Evolutionary conservation across 2,329 filamentous ascomycete genomes (phyloP).

Genomic region (Penicillium fuscoglaucum): DNA sequence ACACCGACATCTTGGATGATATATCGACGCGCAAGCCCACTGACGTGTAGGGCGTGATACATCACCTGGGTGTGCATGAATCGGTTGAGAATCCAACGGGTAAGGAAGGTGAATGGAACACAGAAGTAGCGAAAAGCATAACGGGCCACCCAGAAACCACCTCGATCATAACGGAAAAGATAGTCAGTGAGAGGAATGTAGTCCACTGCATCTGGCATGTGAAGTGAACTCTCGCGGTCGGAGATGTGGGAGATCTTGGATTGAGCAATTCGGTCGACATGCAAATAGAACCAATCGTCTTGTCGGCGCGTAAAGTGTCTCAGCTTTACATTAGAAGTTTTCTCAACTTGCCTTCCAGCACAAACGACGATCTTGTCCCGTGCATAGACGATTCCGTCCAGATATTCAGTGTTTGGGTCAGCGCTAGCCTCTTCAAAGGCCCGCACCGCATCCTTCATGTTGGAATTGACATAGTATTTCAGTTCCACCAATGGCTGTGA

Average conservation of each 20-base stretch:
- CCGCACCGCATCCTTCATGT: slow-evolving; percentile 52
- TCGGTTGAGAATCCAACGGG: slow-evolving; percentile 59
- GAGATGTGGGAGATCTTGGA: background rate
- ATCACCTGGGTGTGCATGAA: slow-evolving; percentile 63
- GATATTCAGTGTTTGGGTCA: slow-evolving; percentile 57
- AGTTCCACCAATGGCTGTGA: slow-evolving; percentile 61
- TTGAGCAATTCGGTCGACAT: slow-evolving; percentile 41
- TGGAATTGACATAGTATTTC: slow-evolving; percentile 58
- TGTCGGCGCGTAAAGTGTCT: slow-evolving; percentile 56
- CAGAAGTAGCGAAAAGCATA: slow-evolving; percentile 63
- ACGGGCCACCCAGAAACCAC: slow-evolving; percentile 64
- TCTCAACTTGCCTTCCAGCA: slow-evolving; percentile 58
- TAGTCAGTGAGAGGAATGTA: slow-evolving; percentile 40
- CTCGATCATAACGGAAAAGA: slow-evolving; percentile 57
- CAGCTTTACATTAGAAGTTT: slow-evolving; percentile 37
- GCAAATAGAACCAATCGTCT: slow-evolving; percentile 75
- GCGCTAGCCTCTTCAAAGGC: slow-evolving; percentile 50
- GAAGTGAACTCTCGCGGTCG: background rate
- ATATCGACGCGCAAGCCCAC: slow-evolving; percentile 56
- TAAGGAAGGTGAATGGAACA: slow-evolving; percentile 60
- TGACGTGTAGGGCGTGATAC: slow-evolving; percentile 63
- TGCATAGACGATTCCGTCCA: slow-evolving; percentile 69
- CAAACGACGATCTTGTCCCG: slow-evolving; percentile 59
- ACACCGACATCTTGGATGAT: slow-evolving; percentile 65
- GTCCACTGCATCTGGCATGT: slow-evolving; percentile 16